Evolutionary conservation across 1,139 yeast genomes (phyloP).

Genomic region (Debaryomyces coudertii): DNA sequence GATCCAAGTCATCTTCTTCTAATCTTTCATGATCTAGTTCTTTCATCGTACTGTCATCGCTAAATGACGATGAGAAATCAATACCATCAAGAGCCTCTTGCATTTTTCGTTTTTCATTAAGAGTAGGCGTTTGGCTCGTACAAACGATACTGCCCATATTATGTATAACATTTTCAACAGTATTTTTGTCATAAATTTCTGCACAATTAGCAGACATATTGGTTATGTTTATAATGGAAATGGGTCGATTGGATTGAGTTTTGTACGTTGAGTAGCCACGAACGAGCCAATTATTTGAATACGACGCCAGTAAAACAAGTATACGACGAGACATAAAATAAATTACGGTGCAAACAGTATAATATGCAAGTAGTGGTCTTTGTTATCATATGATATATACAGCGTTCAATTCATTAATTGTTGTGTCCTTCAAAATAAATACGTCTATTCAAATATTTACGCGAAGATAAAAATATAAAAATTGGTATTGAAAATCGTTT

Average conservation of each 20-base stretch:
- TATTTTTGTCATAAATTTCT: background rate
- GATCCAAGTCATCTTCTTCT: background rate
- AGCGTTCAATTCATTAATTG: background rate
- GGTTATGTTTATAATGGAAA: background rate
- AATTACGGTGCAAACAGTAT: background rate
- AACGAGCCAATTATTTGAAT: constrained; percentile 8
- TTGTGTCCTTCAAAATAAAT: background rate
- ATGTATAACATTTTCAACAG: background rate
- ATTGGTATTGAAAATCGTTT: background rate
- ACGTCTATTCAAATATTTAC: background rate
- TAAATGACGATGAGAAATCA: constrained; percentile 12
- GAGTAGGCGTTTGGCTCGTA: background rate
- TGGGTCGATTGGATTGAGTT: background rate
- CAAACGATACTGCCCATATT: too few relatives aligned
- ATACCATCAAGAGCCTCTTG: constrained; percentile 5
- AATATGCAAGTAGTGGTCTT: background rate
- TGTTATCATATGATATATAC: background rate
- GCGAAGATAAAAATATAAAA: background rate
- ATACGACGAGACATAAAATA: constrained; percentile 7
- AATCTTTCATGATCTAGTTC: background rate
- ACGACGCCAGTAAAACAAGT: constrained; percentile 1
- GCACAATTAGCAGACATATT: constrained; percentile 3
- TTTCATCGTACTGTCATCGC: constrained; percentile 7
- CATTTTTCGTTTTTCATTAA: background rate
- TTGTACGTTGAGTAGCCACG: constrained; percentile 2